Base-by-base conservation (phyloP, 805 yeast genomes). In the Nakazawaea siamensis region DNA sequence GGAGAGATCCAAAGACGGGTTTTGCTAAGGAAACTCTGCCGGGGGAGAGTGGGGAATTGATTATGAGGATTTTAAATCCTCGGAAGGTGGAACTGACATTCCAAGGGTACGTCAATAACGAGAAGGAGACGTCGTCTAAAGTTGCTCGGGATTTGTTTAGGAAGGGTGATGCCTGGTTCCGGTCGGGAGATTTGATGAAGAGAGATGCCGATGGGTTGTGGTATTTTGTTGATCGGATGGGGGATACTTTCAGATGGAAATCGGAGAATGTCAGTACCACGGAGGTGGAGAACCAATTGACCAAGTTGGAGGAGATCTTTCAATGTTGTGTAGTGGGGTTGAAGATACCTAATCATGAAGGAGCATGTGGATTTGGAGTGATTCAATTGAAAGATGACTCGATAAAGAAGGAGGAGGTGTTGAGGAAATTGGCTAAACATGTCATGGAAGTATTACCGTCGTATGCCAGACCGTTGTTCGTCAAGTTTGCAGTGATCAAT, bases 231-330 rank as follows among this genome's bases (percentile, higher is more conserved):
- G 97, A 88, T 62, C 67, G 97, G 50, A 60, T 90, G 50, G 97
- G 97, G 27, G 97, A 88, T 52, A 90, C 97, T 0, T 88, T 83
- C 63, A 69, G 97, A 47, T 88, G 97, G 97, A 90, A 86, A 60
- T 81, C 94, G 2, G 97, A 88, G 60, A 88, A 88, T 55, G 96
- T 90, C 9, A 77, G 92, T 13, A 87, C 97, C 11, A 79, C 88
- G 23, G 97, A 88, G 60, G 96, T 88, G 26, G 97, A 90, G 52
- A 82, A 80, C 50, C 79, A 76, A 51, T 57, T 83, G 19, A 66
- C 71, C 57, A 52, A 62, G 33, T 39, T 58, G 4, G 53, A 61
- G 19, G 60, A 55, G 17, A 61, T 81, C 31, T 68, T 69, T 41
- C 85, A 80, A 42, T 73, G 80, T 10, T 87, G 85, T 30, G 95